Evolutionary conservation across 2,329 filamentous ascomycete genomes (phyloP).

Genomic region (Fusarium haematococcum): DNA sequence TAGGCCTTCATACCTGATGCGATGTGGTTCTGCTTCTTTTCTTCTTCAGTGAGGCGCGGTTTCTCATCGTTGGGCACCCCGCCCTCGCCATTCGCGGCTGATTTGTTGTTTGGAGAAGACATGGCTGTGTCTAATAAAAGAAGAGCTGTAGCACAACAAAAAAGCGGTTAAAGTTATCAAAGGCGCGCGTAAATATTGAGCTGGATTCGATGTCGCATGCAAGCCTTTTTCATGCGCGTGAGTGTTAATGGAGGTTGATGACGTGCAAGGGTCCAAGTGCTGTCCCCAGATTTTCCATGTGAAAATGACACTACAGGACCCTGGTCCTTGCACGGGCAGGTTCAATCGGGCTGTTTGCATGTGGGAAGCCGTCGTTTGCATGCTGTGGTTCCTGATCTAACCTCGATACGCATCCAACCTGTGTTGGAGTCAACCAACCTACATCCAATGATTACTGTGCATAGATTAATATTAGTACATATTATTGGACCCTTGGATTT

Average conservation of each 20-base stretch:
- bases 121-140: conserved; percentile 19
- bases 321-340: conserved; percentile 37
- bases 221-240: conserved; percentile 22
- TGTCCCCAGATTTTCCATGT: conserved; percentile 49
- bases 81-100: conserved; percentile 40
- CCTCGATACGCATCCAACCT: background rate
- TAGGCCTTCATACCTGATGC: conserved; percentile 57
- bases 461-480: background rate
- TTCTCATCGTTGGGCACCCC: conserved; percentile 56
- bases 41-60: conserved; percentile 63
- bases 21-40: conserved; percentile 68
- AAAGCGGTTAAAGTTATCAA: background rate
- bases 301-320: conserved; percentile 36
- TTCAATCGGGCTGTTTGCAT: conserved; percentile 13
- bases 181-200: background rate
- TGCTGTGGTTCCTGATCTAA: conserved; percentile 13
- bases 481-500: background rate
- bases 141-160: background rate
- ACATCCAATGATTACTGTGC: background rate
- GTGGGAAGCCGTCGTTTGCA: conserved; percentile 22
- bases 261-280: conserved; percentile 43
- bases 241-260: conserved; percentile 32
- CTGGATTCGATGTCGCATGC: background rate
- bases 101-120: conserved; percentile 48
- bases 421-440: background rate